These are phyloP conservation scores for Phytophthora pinifolia DNA, from an alignment of 352 stramenopile genomes.

Conservation along the genomic window DNA sequence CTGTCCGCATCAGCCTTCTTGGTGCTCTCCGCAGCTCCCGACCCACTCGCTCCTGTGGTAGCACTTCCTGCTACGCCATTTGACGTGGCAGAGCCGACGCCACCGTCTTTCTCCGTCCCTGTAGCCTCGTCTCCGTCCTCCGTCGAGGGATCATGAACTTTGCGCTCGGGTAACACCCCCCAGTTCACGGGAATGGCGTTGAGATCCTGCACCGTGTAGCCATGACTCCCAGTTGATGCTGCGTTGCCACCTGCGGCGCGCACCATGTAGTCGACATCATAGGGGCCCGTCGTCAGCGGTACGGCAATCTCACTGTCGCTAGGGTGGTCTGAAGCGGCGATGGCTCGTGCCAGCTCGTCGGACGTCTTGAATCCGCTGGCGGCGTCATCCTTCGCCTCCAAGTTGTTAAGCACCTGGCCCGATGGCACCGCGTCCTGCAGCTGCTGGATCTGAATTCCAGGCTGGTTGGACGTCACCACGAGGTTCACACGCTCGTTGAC, in stretches of 20 bases:
- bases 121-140: constrained; percentile 30
- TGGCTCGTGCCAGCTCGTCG: constrained; percentile 58
- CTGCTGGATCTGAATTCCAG: constrained; percentile 62
- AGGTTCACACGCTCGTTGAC: constrained; percentile 81
- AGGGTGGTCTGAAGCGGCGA: constrained; percentile 46
- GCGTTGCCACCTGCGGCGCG: constrained; percentile 40
- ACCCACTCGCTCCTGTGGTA: no score
- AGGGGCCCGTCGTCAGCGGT: constrained; percentile 57
- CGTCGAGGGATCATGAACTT: constrained; percentile 37
- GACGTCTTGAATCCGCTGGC: constrained; percentile 49
- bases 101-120: constrained; percentile 21
- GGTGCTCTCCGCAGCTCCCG: constrained; percentile 30
- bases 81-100: background rate
- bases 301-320: constrained; percentile 76
- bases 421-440: constrained; percentile 45
- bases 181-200: constrained; percentile 69
- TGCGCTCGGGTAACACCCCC: constrained; percentile 65
- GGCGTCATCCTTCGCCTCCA: constrained; percentile 34
- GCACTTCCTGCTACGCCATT: constrained; percentile 29
- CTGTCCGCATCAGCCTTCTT: constrained; percentile 47
- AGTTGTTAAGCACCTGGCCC: constrained; percentile 38
- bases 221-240: constrained; percentile 26
- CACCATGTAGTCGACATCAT: constrained; percentile 79
- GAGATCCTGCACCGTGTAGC: constrained; percentile 62
- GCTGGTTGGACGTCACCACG: constrained; percentile 71